These are phyloP conservation scores for Paraphoma sp. DNA, from an alignment of 2,329 filamentous ascomycete species.

Conservation along the genomic window DNA sequence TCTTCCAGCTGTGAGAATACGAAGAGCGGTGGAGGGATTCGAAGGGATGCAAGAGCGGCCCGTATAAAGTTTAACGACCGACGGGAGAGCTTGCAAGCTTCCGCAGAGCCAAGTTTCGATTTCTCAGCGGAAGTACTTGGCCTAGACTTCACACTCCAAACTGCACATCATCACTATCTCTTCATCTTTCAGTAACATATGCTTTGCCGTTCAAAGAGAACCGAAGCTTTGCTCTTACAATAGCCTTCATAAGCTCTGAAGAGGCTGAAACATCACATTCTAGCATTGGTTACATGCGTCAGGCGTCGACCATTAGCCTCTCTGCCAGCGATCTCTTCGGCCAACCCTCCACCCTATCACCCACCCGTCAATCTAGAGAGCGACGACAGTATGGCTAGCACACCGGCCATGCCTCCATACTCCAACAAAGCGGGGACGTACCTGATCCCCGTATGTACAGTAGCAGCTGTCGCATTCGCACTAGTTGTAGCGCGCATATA, in stretches of 20 bases:
- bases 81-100: too few species aligned
- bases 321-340: background rate
- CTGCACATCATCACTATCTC: background rate
- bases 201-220: too few species aligned
- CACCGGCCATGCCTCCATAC: constrained; percentile 19
- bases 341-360: too few species aligned
- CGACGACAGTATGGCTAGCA: background rate
- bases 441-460: constrained; percentile 26
- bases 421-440: constrained; percentile 30
- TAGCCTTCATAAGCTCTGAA: too few species aligned
- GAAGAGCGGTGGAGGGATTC: background rate
- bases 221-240: too few species aligned
- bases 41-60: background rate
- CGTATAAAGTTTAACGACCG: background rate
- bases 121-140: background rate
- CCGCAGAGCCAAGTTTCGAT: background rate
- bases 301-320: background rate
- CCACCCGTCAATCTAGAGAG: too few species aligned
- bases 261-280: background rate
- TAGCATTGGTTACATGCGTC: background rate
- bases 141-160: background rate
- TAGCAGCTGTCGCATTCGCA: constrained; percentile 23
- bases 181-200: background rate
- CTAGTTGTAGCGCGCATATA: constrained; percentile 29
- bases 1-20: background rate